Base-by-base conservation (phyloP, 2,329 filamentous ascomycete species). In the Geoglossum cookeanum region DNA sequence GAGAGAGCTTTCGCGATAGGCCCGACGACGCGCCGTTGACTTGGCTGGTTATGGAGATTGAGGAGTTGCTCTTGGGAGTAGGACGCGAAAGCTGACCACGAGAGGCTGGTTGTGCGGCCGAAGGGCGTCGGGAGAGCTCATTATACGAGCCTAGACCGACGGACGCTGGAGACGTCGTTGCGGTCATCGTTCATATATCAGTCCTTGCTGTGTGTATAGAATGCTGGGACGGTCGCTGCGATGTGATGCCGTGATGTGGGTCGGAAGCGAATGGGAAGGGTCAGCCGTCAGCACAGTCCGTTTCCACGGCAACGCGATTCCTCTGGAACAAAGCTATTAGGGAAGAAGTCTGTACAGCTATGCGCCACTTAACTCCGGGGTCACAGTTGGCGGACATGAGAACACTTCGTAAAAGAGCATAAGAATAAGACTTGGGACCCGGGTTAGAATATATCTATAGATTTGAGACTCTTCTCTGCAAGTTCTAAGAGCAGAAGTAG, bases 1-100 rank as follows among this genome's bases (percentile, higher is more conserved):
- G 68, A 0, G 73, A 70, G 61, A 71, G 75, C 53, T 74, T 73
- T 55, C 58, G 54, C 54, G 54, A 42, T 45, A 30, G 15, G 11
- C 42, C 11, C 6, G 54, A 22, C 33, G 37, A 15, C 37, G n/a
- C 32, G 51, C 51, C 51, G 8, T 33, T 33, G 51, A 54, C 51
- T 4, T 17, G 17, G 32, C n/a, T 47, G 15, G 33, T 7, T 22
- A 17, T 56, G 15, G 32, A 22, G 49, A n/a, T 7, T 37, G 49
- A 32, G 11, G 30, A 35, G 15, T 53, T 53, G 17, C n/a, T 22
- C 49, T 53, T 53, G 49, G 15, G 49, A 1, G 17, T 35, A n/a
- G 49, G 30, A 17, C 4, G 29, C 27, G 9, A n/a, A 35, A 1
- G 30, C 22, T 35, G 49, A 3, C 9, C 13, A 2, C 30, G 30